A percentile compares a stretch with the other conserved stretches of the same genome.
These are phyloP conservation scores for Eragrostis tef DNA, from an alignment of 202 grass and related monocot genomes.

Conservation along the genomic window DNA sequence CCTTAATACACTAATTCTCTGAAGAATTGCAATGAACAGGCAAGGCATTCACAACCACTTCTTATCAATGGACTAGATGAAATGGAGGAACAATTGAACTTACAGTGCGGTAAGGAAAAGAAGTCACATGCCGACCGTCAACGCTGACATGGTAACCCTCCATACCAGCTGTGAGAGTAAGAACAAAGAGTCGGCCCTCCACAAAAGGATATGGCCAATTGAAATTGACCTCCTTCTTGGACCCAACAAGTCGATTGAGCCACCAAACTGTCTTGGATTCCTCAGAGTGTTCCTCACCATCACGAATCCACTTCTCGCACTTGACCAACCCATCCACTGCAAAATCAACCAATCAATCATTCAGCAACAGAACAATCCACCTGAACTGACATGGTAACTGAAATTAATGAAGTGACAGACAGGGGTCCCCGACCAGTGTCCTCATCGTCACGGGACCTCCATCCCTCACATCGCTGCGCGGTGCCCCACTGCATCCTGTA, in stretches of 20 bases:
- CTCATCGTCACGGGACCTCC: constrained; percentile 54
- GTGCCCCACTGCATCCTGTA: constrained; percentile 87
- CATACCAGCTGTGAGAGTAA: constrained; percentile 66
- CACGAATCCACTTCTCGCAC: constrained; percentile 73
- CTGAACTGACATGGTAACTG: neutral
- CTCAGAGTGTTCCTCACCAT: constrained; percentile 24
- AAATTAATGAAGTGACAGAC: constrained; percentile 19
- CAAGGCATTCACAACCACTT: neutral
- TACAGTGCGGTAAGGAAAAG: constrained; percentile 78
- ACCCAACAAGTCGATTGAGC: constrained; percentile 58
- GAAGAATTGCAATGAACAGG: neutral
- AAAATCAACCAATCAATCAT: neutral
- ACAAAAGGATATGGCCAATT: constrained; percentile 71
- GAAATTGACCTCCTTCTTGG: constrained; percentile 51
- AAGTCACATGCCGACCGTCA: constrained; percentile 69
- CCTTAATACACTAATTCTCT: neutral
- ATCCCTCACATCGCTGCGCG: constrained; percentile 65
- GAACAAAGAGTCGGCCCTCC: constrained; percentile 66
- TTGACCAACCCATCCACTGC: constrained; percentile 66
- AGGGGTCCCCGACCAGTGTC: constrained; percentile 59
- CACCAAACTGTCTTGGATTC: constrained; percentile 51
- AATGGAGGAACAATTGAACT: constrained; percentile 32
- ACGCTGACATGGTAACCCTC: constrained; percentile 82
- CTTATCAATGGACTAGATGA: neutral
- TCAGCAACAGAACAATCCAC: neutral